Evolutionary conservation across 208 protist species (phyloP).

Genomic region (Phytomonas francai): DNA sequence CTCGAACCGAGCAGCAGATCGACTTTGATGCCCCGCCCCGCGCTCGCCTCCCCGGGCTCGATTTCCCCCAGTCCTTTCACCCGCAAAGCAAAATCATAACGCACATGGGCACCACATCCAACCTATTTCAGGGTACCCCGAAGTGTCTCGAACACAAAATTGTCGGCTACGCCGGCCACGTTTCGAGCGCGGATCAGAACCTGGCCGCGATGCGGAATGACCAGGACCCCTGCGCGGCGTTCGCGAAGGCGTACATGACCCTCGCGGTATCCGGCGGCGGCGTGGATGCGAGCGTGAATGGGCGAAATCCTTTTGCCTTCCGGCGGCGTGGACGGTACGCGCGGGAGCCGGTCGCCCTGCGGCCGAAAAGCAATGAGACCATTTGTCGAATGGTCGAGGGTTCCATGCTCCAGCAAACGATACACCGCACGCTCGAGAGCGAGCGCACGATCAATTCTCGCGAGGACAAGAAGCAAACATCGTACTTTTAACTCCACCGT

Average conservation of each 20-base stretch:
- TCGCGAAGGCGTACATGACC: constrained; percentile 87
- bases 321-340: constrained; percentile 36
- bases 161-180: constrained; percentile 56
- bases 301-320: constrained; percentile 30
- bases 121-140: constrained; percentile 60
- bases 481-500: constrained; percentile 25
- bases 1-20: constrained; percentile 52
- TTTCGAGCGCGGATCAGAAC: constrained; percentile 41
- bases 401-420: constrained; percentile 38
- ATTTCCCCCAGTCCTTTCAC: constrained; percentile 20
- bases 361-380: constrained; percentile 36
- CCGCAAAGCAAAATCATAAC: not conserved
- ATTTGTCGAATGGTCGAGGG: constrained; percentile 66
- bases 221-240: constrained; percentile 49
- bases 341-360: constrained; percentile 28
- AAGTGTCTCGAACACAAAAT: constrained; percentile 45
- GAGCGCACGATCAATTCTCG: constrained; percentile 63
- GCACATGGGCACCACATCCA: not conserved
- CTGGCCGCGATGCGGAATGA: constrained; percentile 32
- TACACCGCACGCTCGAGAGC: constrained; percentile 26
- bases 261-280: constrained; percentile 80
- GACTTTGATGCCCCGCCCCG: constrained; percentile 37
- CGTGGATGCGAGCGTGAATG: constrained; percentile 35
- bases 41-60: constrained; percentile 27
- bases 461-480: constrained; percentile 26